Evolutionary conservation across 345 rosid species (phyloP).

Genomic region (Aquilaria sinensis): DNA sequence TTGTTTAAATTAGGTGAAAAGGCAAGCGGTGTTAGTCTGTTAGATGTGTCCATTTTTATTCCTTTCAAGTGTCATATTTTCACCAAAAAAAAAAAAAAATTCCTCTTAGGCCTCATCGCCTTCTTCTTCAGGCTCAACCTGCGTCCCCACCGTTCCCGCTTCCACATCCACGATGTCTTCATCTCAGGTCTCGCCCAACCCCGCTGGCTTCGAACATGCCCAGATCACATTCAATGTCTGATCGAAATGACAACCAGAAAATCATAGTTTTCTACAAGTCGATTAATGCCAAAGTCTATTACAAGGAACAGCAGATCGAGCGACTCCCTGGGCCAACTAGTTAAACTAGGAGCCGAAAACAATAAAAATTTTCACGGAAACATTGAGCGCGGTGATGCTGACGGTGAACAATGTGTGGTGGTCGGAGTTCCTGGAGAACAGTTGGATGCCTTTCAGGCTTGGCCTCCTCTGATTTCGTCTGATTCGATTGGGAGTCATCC

Average conservation of each 20-base stretch:
- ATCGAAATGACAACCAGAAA: constrained; percentile 63
- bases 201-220: constrained; percentile 45
- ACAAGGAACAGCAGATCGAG: constrained; percentile 53
- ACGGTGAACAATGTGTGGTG: constrained; percentile 46
- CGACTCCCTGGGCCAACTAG: constrained; percentile 26
- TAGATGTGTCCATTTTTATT: too few relatives aligned
- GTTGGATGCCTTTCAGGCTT: constrained; percentile 53
- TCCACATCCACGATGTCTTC: constrained; percentile 37
- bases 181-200: constrained; percentile 40
- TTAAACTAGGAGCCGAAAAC: constrained; percentile 71
- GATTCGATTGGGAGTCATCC: too few relatives aligned
- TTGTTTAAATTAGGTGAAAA: too few relatives aligned
- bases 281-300: constrained; percentile 47
- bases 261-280: constrained; percentile 54
- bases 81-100: not conserved
- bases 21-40: too few relatives aligned
- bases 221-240: constrained; percentile 53
- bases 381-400: constrained; percentile 46
- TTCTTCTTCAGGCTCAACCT: constrained; percentile 79
- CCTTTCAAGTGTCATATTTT: too few relatives aligned
- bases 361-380: constrained; percentile 38
- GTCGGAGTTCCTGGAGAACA: constrained; percentile 45
- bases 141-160: constrained; percentile 83
- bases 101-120: constrained; percentile 34
- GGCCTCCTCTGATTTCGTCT: constrained; percentile 6